Conservation (phyloP, 345 rosid genomes). For the Salix purpurea region DNA sequence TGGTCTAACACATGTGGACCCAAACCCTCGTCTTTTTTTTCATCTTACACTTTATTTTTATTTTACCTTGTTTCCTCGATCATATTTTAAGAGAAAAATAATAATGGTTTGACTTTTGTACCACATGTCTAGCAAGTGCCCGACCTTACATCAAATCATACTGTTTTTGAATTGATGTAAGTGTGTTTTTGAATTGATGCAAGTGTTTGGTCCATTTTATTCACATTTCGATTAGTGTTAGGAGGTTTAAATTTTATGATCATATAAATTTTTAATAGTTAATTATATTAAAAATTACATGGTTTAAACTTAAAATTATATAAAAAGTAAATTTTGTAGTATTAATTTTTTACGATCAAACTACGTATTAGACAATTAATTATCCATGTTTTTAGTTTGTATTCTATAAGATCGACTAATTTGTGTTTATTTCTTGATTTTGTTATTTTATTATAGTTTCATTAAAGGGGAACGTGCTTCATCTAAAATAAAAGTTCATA, state of each 20-base stretch:
- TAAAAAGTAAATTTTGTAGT: too few relatives aligned
- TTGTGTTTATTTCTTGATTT: background rate
- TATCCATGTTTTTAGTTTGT: too few relatives aligned
- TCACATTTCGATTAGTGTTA: too few relatives aligned
- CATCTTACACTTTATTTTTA: background rate
- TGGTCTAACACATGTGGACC: conserved; percentile 11
- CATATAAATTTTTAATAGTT: too few relatives aligned
- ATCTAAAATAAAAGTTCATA: too few relatives aligned
- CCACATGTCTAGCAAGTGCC: conserved; percentile 27
- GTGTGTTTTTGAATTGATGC: too few relatives aligned
- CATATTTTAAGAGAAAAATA: background rate
- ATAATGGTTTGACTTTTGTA: conserved; percentile 11
- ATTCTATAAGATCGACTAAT: too few relatives aligned
- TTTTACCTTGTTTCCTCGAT: background rate
- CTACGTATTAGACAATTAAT: too few relatives aligned
- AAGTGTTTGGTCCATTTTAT: too few relatives aligned
- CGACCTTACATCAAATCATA: conserved; percentile 7
- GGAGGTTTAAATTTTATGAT: too few relatives aligned
- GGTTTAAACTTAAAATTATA: accelerated
- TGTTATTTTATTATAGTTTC: background rate
- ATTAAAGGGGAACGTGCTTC: background rate
- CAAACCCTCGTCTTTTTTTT: background rate
- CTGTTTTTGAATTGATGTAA: background rate
- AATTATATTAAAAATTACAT: too few relatives aligned
- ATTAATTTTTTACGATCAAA: too few relatives aligned